Percentiles rank a stretch among this genome's conserved stretches.
These are phyloP conservation scores for Polygonum maritimum DNA, from an alignment of 148 eudicot genomes.

Conservation along the genomic window DNA sequence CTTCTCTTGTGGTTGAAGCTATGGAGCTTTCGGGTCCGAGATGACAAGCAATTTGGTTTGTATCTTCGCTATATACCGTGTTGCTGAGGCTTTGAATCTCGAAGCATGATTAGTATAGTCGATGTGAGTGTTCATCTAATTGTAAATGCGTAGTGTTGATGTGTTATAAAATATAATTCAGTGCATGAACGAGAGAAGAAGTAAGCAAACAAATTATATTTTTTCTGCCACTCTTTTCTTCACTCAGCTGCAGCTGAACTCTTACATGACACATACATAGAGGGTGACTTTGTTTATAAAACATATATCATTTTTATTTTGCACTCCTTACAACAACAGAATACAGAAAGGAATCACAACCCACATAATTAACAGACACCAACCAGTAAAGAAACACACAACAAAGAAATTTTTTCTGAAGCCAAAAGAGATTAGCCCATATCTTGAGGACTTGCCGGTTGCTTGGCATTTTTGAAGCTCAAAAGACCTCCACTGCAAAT, in stretches of 20 bases:
- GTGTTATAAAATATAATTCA: not conserved
- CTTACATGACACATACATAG: too few relatives aligned
- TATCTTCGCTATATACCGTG: not conserved
- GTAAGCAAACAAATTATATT: not conserved
- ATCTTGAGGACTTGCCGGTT: not conserved
- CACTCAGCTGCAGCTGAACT: too few relatives aligned
- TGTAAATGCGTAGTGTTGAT: not conserved
- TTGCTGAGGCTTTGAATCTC: not conserved
- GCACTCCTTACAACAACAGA: not conserved
- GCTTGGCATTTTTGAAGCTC: not conserved
- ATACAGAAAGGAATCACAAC: not conserved
- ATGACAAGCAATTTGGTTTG: constrained; percentile 18
- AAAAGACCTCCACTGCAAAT: not conserved
- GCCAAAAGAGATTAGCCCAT: constrained; percentile 4
- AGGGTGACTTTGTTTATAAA: not conserved
- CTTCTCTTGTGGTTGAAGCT: constrained; percentile 77
- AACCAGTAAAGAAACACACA: not conserved
- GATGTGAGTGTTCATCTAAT: not conserved
- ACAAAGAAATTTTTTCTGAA: not conserved
- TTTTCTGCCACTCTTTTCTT: not conserved
- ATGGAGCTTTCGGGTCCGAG: constrained; percentile 94
- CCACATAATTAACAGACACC: not conserved
- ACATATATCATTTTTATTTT: too few relatives aligned
- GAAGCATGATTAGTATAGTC: not conserved
- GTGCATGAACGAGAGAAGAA: not conserved